Base-by-base conservation (phyloP, 2,329 filamentous ascomycete genomes). In the Ophiostoma sp. region DNA sequence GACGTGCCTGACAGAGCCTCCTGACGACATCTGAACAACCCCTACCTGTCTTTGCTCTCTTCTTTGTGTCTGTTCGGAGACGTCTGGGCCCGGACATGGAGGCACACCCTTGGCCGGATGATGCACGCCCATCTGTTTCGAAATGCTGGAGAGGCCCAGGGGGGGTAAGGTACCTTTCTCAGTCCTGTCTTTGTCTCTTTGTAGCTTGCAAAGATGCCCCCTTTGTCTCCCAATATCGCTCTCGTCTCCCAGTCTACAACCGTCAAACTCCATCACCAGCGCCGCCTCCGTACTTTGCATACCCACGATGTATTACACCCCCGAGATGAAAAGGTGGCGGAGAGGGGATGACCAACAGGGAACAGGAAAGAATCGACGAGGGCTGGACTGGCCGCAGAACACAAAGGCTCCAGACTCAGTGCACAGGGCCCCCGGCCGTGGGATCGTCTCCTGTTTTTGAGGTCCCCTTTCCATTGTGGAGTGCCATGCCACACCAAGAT, bases 71-170 rank as follows among this genome's bases (percentile, higher is more conserved):
- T 31, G n/a, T 31, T 59, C 79, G 79, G 80, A 79, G 78, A 76
- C 75, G 75, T 75, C 76, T 75, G 75, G 76, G 76, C 75, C 78
- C 79, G 78, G 78, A 74, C 76, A 77, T 77, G 75, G 76, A 12
- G 25, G 15, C 28, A 22, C 28, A 36, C 76, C 77, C 76, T 80
- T 79, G 78, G 79, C 79, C 79, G 79, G 80, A 80, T 80, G 78
- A 78, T 80, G 79, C 77, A 76, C 78, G 80, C 75, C 68, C 77
- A 78, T 77, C 75, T 81, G 83, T 85, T 84, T 85, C 83, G 82
- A 83, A 73, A 80, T 73, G n/a, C n/a, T 57, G 68, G 68, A 36
- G 69, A 69, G 57, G 36, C 36, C 45, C 42, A 55, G 22, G 71
- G 55, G 64, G n/a, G 19, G 52, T 12, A 42, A 48, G 45, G 71